Evolutionary conservation across 257 asterid genomes (phyloP).

Genomic region (Solanum appendiculatum): DNA sequence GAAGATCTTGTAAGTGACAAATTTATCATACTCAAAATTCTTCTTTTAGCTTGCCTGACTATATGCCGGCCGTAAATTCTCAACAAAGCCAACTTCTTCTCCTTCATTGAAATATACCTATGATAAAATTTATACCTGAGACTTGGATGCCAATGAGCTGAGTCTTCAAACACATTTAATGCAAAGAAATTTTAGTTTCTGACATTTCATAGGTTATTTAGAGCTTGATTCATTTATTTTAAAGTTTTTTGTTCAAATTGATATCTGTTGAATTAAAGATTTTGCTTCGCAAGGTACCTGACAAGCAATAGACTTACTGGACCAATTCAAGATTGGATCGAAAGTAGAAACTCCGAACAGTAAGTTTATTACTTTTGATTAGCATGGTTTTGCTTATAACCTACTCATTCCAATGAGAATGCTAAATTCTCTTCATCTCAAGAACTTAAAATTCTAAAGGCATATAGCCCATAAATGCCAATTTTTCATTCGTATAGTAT

Average conservation of each 20-base stretch:
- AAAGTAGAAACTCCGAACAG: conserved; percentile 1
- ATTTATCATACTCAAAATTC: too few relatives aligned
- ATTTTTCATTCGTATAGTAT: not conserved
- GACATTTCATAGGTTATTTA: not conserved
- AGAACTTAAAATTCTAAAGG: not conserved
- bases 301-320: conserved; percentile 43
- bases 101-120: not conserved
- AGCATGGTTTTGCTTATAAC: not conserved
- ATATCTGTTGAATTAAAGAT: not conserved
- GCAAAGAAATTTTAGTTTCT: not conserved
- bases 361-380: conserved; percentile 9
- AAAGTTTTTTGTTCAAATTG: not conserved
- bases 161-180: not conserved
- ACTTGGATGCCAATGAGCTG: not conserved
- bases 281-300: conserved; percentile 23
- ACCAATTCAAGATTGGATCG: conserved; percentile 30
- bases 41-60: too few relatives aligned
- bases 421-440: not conserved
- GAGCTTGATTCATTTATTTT: not conserved
- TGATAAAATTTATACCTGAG: not conserved
- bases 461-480: not conserved
- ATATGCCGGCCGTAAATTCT: not conserved
- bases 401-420: not conserved
- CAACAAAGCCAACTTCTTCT: not conserved
- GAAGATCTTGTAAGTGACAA: too few relatives aligned